Evolutionary conservation across 805 yeast species (phyloP), one percentile per base, ranked within the genome.

Genomic region (Saccharomyces jurei): DNA sequence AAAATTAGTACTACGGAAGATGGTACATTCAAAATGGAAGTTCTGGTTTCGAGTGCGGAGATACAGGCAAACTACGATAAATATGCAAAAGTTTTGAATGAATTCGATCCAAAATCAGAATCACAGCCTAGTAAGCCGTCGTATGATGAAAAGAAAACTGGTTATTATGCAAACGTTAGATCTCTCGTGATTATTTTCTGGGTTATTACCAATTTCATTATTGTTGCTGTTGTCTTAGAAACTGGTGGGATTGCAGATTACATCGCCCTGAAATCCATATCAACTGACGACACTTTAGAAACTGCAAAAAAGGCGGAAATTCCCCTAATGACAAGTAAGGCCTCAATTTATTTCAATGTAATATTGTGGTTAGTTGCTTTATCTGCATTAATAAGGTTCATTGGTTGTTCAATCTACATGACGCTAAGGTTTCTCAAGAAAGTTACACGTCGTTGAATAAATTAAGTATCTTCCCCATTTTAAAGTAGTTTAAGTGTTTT

Each of bases 301-400:
- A 44, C 56, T 3, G 56, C 59, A 10, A 28, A 52, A 17, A 27
- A 22, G 6, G 31, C 50, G 14, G 50, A 58, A 29, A 55, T 56
- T n/a, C 63, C 70, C 6, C 59, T 69, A 13, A 58, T 69, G 41
- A 61, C 70, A 2, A 53, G 54, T n/a, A 77, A 85, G 69, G 77
- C 89, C 1, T 77, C 81, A 44, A 73, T 83, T 6, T 92, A 89
- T 67, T 78, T 92, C 69, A 81, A 94, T 4, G 89, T 92, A 30
- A 85, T 92, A 49, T 75, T 92, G 60, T 92, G 98, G 97, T 73
- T 91, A 41, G 98, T 92, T 47, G 97, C 97, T 3, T 87, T 84
- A 28, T 80, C 89, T 77, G 97, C 98, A 0, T 78, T 84, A 6
- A 84, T 89, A 69, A 76, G 97, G 58, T 86, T 92, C 60, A 51